These are phyloP conservation scores for Filobasidium floriforme DNA, from an alignment of 768 basidiomycete genomes.

Conservation along the genomic window DNA sequence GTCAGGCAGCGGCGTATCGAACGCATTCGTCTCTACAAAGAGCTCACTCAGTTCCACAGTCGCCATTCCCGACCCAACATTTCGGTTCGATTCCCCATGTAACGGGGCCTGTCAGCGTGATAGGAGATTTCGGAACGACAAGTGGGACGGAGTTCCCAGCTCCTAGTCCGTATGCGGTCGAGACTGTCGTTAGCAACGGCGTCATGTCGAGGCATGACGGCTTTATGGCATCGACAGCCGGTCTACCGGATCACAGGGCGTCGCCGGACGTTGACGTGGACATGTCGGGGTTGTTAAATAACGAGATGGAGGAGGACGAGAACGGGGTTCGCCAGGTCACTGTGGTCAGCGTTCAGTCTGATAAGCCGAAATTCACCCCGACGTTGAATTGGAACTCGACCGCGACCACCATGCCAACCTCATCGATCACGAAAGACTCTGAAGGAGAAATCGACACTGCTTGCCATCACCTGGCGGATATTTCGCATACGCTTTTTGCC, in stretches of 20 bases:
- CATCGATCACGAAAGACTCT: no score
- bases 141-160: background rate
- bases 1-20: background rate
- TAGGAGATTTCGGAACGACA: background rate
- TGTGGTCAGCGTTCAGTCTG: background rate
- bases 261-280: constrained; percentile 1
- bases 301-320: constrained; percentile 4
- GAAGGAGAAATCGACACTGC: no score
- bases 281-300: background rate
- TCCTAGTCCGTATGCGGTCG: background rate
- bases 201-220: background rate
- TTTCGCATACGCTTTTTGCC: constrained; percentile 2
- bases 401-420: no score
- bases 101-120: background rate
- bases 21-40: background rate
- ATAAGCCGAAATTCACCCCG: background rate
- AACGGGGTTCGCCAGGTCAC: constrained; percentile 3
- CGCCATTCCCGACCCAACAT: constrained; percentile 5
- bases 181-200: background rate
- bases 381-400: no score
- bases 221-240: background rate
- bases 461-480: constrained; percentile 13
- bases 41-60: constrained; percentile 1
- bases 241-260: background rate
- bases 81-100: constrained; percentile 4